Conservation (phyloP, 2,329 filamentous ascomycete genomes). For the Leptographium galeiforme region DNA sequence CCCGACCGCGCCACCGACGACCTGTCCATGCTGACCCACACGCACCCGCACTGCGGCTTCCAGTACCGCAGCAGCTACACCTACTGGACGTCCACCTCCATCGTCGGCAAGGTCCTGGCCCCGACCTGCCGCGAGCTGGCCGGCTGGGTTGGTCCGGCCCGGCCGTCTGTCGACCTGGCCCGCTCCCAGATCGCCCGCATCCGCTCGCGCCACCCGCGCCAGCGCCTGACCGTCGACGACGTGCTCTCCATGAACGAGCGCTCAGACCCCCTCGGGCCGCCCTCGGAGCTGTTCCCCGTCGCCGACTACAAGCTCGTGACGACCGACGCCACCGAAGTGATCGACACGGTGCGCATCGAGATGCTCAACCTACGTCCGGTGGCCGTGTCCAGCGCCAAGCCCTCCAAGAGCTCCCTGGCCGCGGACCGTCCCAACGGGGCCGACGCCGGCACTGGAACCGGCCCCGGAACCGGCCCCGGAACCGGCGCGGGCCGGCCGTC, state of each 20-base stretch:
- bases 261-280: constrained; percentile 55
- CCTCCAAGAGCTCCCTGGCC: neutral
- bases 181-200: constrained; percentile 59
- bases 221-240: constrained; percentile 42
- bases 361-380: constrained; percentile 41
- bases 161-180: constrained; percentile 52
- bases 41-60: constrained; percentile 57
- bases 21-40: constrained; percentile 53
- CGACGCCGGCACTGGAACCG: neutral
- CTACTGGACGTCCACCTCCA: constrained; percentile 60
- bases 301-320: constrained; percentile 51
- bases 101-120: constrained; percentile 63
- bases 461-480: neutral
- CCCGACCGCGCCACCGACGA: constrained; percentile 52
- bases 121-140: constrained; percentile 57
- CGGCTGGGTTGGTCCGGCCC: constrained; percentile 62
- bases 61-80: constrained; percentile 63
- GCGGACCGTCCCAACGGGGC: no score
- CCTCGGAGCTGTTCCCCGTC: constrained; percentile 48
- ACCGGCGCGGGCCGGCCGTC: constrained; percentile 6
- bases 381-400: neutral
- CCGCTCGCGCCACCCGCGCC: constrained; percentile 43
- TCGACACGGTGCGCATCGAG: constrained; percentile 58
- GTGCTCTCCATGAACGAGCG: constrained; percentile 52
- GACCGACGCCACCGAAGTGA: constrained; percentile 41